Base-by-base conservation (phyloP, 2,329 filamentous ascomycete species). In the Pyrenophora graminea region DNA sequence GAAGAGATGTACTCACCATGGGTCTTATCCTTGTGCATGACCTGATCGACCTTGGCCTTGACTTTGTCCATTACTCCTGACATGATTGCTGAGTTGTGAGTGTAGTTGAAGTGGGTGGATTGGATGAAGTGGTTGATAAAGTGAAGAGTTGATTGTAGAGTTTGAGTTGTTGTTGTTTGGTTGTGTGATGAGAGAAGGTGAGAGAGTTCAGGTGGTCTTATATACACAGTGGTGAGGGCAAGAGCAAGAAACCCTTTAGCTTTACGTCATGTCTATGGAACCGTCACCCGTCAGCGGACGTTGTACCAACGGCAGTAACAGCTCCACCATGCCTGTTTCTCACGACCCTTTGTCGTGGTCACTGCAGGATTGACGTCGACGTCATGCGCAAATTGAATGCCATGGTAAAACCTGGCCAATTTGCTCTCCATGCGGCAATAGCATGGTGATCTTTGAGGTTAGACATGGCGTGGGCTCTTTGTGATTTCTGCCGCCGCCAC, bases 21-120 rank as follows among this genome's bases (percentile, higher is more conserved):
- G 23, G 53, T 59, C 58, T 69, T 67, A 59, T 72, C 66, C 64
- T 71, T 70, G 61, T 70, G 69, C 42, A 72, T 64, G 51, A 68
- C 63, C 31, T 67, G 53, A 53, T 73, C 69, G 62, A 71, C 70
- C 69, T 71, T 72, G 46, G 64, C 63, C 67, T 72, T 73, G 59
- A 73, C 64, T 61, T 73, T 71, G 3, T 73, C 67, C 32, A 73
- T 65, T 38, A 59, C 41, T 50, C 66, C 64, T 36, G 66, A 40
- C 66, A 69, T 69, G 53, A 48, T 65, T 53, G 49, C 36, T 52
- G 46, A 46, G 39, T 49, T 34, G 36, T 58, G 47, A 58, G 38
- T 52, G 13, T 25, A 41, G 45, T 19, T 18, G 10, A 19, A 38
- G 44, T 43, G 39, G 19, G 19, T 38, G 12, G 32, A 37, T 4